phyloP scores from a whole-genome alignment of 257 asterid species.

The Ehretia macrophylla region DNA sequence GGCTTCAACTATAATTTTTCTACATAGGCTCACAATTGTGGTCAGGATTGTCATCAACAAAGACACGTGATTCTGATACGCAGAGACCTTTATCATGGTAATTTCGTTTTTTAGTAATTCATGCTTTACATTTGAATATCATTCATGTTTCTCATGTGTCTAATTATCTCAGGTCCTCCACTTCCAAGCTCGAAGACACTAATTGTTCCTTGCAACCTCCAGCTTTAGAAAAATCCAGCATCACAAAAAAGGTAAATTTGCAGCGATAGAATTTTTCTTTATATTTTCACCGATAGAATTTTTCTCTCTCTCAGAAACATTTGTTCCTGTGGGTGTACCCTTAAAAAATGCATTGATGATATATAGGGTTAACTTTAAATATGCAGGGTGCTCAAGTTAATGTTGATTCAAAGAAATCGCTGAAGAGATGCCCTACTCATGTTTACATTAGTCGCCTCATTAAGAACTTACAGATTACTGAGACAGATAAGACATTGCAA shows the following conservation, averaged over 20 bases:
- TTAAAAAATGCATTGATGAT: not conserved
- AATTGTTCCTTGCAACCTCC: slow-evolving; percentile 27
- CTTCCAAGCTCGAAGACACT: slow-evolving; percentile 33
- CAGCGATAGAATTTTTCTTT: slow-evolving; percentile 6
- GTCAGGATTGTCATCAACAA: slow-evolving; percentile 28
- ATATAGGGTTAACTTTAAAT: not conserved
- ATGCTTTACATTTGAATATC: slow-evolving; percentile 4
- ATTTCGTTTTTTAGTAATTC: slow-evolving; percentile 1
- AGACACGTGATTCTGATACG: slow-evolving; percentile 25
- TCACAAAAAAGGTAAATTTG: slow-evolving; percentile 39
- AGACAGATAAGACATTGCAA: slow-evolving; percentile 21
- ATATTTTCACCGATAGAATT: not conserved
- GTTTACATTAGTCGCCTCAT: slow-evolving; percentile 55
- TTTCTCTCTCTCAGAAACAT: not conserved
- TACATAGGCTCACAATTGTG: slow-evolving; percentile 36
- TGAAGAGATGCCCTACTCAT: slow-evolving; percentile 67
- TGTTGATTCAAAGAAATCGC: slow-evolving; percentile 31
- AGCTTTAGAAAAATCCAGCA: slow-evolving; percentile 6
- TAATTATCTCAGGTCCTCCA: slow-evolving; percentile 25
- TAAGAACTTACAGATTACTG: slow-evolving; percentile 41
- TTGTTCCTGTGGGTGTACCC: not conserved
- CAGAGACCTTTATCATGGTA: slow-evolving; percentile 33
- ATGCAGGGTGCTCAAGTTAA: slow-evolving; percentile 32
- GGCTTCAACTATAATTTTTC: slow-evolving; percentile 8
- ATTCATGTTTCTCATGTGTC: slow-evolving; percentile 16